Percentiles rank a stretch among this genome's conserved stretches.
Conservation (phyloP, 2,329 filamentous ascomycete genomes). For the Pyrenophora teres region DNA sequence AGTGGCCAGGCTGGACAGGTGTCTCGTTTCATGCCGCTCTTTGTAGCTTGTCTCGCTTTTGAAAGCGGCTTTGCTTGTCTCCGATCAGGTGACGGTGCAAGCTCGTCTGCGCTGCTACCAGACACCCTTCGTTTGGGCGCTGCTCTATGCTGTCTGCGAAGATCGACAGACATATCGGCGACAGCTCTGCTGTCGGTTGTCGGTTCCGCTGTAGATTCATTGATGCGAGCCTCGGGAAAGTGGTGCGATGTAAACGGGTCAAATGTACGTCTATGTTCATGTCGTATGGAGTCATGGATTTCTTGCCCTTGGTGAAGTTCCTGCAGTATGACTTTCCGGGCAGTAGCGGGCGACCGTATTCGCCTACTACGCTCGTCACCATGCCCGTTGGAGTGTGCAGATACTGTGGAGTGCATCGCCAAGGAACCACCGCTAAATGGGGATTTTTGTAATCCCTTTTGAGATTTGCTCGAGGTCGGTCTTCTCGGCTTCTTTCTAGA, state of each 20-base stretch:
- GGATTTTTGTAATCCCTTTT: not conserved
- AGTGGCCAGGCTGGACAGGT: constrained; percentile 19
- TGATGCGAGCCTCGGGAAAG: constrained; percentile 29
- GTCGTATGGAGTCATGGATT: not conserved
- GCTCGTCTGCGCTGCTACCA: constrained; percentile 26
- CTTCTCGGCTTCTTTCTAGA: constrained; percentile 19
- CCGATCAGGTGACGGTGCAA: constrained; percentile 14
- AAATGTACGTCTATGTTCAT: not conserved
- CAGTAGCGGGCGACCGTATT: not conserved
- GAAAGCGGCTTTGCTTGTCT: not conserved
- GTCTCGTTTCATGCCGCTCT: constrained; percentile 3
- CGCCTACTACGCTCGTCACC: no score
- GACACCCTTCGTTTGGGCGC: not conserved
- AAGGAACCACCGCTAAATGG: constrained; percentile 4
- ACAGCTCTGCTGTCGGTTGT: not conserved
- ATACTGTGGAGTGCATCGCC: not conserved
- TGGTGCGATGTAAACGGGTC: constrained; percentile 12
- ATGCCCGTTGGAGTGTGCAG: no score
- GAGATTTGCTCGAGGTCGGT: not conserved
- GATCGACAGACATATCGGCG: not conserved
- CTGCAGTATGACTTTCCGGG: constrained; percentile 11
- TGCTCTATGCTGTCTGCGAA: constrained; percentile 21
- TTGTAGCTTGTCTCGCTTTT: constrained; percentile 5
- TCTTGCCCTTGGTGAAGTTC: constrained; percentile 21
- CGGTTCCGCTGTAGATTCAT: constrained; percentile 23